Percentiles rank a stretch among this genome's conserved stretches.
Evolutionary conservation across 2,329 filamentous ascomycete species (phyloP).

Genomic region (Zymoseptoria passerinii): DNA sequence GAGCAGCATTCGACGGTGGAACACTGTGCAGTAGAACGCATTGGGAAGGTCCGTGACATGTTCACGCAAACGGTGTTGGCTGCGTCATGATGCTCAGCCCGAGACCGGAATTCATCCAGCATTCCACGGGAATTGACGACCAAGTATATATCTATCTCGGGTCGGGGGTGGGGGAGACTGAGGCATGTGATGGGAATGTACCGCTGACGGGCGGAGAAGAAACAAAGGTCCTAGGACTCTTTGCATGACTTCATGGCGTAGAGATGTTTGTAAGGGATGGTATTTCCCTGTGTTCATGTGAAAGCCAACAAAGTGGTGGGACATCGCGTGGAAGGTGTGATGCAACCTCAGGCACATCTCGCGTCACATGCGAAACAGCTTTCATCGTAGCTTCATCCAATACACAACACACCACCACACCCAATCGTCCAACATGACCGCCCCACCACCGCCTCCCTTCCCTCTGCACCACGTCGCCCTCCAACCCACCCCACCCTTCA

Average conservation of each 20-base stretch:
- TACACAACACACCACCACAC: background rate
- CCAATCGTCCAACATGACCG: background rate
- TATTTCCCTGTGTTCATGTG: too few relatives aligned
- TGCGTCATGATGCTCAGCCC: background rate
- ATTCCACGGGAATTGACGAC: background rate
- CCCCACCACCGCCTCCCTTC: slow-evolving; percentile 7
- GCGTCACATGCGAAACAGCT: background rate
- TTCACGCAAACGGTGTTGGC: background rate
- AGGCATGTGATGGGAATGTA: background rate
- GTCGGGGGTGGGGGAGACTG: background rate
- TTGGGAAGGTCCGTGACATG: background rate
- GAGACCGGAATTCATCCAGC: background rate
- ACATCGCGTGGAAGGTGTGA: too few relatives aligned
- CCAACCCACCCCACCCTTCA: slow-evolving; percentile 27
- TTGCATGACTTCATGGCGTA: background rate
- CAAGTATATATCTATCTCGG: too few relatives aligned
- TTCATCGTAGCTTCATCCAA: background rate
- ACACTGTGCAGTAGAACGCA: background rate
- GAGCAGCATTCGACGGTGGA: background rate
- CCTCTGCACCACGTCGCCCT: slow-evolving; percentile 18
- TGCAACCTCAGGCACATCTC: too few relatives aligned
- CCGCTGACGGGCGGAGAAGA: background rate
- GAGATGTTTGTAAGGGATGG: too few relatives aligned
- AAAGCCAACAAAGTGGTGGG: too few relatives aligned
- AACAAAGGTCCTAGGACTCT: background rate